These are phyloP conservation scores for Plasmodium sp. DNA, from an alignment of 169 alveolate species.

Conservation along the genomic window DNA sequence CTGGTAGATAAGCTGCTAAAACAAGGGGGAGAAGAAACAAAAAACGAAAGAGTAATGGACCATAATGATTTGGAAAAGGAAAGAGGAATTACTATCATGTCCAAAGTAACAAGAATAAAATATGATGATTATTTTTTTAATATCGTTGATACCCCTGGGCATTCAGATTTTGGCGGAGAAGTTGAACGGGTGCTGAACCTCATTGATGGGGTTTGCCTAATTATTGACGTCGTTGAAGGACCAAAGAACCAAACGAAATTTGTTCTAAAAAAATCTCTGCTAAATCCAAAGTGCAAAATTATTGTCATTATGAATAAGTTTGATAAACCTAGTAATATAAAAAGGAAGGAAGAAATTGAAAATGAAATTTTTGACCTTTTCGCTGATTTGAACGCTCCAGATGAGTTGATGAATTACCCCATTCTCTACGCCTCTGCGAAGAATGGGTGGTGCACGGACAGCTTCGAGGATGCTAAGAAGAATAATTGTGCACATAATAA, in stretches of 20 bases:
- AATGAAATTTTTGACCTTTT: slow-evolving; percentile 94
- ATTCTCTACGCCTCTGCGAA: slow-evolving; percentile 94
- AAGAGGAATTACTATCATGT: slow-evolving; percentile 97
- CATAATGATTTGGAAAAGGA: slow-evolving; percentile 94
- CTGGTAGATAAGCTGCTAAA: slow-evolving; percentile 93
- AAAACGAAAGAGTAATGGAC: slow-evolving; percentile 89
- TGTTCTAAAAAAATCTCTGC: slow-evolving; percentile 83
- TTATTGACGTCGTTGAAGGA: slow-evolving; percentile 97
- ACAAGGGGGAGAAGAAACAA: slow-evolving; percentile 82
- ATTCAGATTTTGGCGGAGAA: slow-evolving; percentile 98
- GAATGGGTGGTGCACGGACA: slow-evolving; percentile 86
- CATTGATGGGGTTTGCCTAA: slow-evolving; percentile 97
- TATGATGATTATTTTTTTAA: slow-evolving; percentile 88
- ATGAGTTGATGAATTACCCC: slow-evolving; percentile 94
- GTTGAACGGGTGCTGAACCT: slow-evolving; percentile 96
- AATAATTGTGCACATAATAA: slow-evolving; percentile 49
- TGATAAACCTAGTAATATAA: slow-evolving; percentile 83
- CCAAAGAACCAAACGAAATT: slow-evolving; percentile 93
- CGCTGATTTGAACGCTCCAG: slow-evolving; percentile 91
- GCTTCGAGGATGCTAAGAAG: slow-evolving; percentile 63
- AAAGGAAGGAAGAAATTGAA: slow-evolving; percentile 91
- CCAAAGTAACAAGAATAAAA: slow-evolving; percentile 94
- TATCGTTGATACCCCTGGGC: slow-evolving; percentile 94
- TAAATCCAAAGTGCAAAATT: slow-evolving; percentile 82
- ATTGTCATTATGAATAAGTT: slow-evolving; percentile 85